Conservation (phyloP, 2,329 filamentous ascomycete genomes). For the Ophiocordyceps australis region DNA sequence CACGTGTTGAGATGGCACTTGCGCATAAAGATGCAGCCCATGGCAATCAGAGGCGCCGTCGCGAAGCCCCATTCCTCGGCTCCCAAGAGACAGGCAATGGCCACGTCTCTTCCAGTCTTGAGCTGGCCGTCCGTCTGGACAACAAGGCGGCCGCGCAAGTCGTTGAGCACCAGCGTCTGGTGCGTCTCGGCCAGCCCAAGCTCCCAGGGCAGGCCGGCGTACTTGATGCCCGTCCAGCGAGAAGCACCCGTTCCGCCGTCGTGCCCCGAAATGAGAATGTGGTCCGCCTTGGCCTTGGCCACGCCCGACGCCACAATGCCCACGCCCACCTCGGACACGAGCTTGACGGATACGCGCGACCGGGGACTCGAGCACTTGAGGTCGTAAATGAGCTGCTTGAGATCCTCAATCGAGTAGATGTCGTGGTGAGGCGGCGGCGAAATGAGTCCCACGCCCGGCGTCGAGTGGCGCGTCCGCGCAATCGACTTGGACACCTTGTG, state of each 20-base stretch:
- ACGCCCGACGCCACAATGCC: slow-evolving; percentile 96
- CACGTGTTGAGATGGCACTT: slow-evolving; percentile 63
- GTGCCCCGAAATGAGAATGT: slow-evolving; percentile 92
- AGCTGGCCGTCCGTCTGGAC: slow-evolving; percentile 94
- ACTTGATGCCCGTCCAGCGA: slow-evolving; percentile 97
- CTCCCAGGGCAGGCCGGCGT: slow-evolving; percentile 93
- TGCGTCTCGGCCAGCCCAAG: slow-evolving; percentile 92
- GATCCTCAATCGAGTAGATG: slow-evolving; percentile 95
- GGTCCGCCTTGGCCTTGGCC: slow-evolving; percentile 91
- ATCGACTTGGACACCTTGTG: slow-evolving; percentile 95
- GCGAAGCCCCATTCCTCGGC: slow-evolving; percentile 98
- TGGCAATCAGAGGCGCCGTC: slow-evolving; percentile 83
- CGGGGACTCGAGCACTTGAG: slow-evolving; percentile 91
- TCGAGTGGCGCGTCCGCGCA: slow-evolving; percentile 86
- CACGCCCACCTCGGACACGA: slow-evolving; percentile 92
- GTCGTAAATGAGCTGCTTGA: slow-evolving; percentile 96
- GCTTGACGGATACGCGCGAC: slow-evolving; percentile 85
- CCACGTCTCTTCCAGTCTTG: slow-evolving; percentile 80
- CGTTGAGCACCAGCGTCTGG: slow-evolving; percentile 88
- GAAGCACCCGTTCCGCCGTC: slow-evolving; percentile 95
- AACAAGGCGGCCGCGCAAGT: slow-evolving; percentile 85
- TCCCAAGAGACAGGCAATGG: slow-evolving; percentile 84
- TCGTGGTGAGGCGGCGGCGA: slow-evolving; percentile 94
- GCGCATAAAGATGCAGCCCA: slow-evolving; percentile 93
- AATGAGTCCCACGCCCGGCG: slow-evolving; percentile 87